Base-by-base conservation (phyloP, 148 eudicot genomes). In the Mesembryanthemum crystallinum region DNA sequence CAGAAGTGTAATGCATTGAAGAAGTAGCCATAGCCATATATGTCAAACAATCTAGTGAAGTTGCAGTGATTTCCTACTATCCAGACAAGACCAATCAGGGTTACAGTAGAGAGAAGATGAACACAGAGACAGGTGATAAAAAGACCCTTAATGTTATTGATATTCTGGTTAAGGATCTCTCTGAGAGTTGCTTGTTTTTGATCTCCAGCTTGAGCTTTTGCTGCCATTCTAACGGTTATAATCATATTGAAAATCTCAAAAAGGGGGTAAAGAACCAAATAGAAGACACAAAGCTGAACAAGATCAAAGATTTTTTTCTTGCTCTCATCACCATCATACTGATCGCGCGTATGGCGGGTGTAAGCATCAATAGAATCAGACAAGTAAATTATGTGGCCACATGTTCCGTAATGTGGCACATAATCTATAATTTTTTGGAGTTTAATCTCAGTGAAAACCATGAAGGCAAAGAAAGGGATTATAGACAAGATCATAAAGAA, bases 1-100 rank as follows among this genome's bases (percentile, higher is more conserved):
- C 18, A 21, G 32, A 17, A 20, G 23, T 43, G 1, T 21, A 72
- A 0, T 37, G 65, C 30, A 12, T 1, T 13, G 17, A 24, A n/a
- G n/a, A n/a, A n/a, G n/a, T n/a, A 27, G 47, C 13, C 4, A 12
- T 69, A 47, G 21, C 49, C 60, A 18, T 1, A 8, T 8, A 30
- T 13, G 30, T 55, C 7, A 23, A 64, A 25, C 21, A 30, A 59
- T 28, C 20, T 23, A 13, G 60, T 28, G 23, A 79, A 3, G 17
- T 67, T 18, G 13, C 5, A 33, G 58, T 74, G 58, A 74, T 69
- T 79, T 43, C 39, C 54, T 49, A 67, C 25, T 27, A 33, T 61
- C 78, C 82, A 79, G 28, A 79, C 30, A 0, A 79, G 43, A 23
- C 82, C 77, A 51, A 79, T 17, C 24, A 79, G 32, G 6, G 67